phyloP scores from a whole-genome alignment of 2,329 filamentous ascomycete genomes.

The Coleophoma eucalyptorum region DNA sequence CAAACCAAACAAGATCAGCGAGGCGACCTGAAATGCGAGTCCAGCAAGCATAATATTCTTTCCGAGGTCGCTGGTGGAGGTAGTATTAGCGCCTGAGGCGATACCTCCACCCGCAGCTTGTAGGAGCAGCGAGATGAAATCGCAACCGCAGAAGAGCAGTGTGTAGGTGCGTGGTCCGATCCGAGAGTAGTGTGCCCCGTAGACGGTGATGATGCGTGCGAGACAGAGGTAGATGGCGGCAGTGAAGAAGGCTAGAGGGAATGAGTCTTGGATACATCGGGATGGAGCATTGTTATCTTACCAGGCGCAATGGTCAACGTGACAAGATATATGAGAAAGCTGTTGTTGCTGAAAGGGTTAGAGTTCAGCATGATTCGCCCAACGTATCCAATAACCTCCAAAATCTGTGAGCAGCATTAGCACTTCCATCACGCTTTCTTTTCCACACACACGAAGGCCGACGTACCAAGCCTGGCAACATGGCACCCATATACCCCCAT shows the following conservation, averaged over 20 bases:
- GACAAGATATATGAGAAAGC: slow-evolving; percentile 51
- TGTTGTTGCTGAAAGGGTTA: slow-evolving; percentile 41
- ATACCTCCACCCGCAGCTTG: slow-evolving; percentile 55
- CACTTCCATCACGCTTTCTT: not conserved
- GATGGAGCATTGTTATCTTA: not conserved
- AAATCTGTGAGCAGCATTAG: slow-evolving; percentile 15
- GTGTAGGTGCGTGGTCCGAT: slow-evolving; percentile 45
- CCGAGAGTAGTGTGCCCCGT: slow-evolving; percentile 41
- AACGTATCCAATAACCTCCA: slow-evolving; percentile 54
- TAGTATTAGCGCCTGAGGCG: slow-evolving; percentile 37
- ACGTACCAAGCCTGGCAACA: slow-evolving; percentile 41
- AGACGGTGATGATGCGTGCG: slow-evolving; percentile 51
- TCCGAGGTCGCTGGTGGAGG: not conserved
- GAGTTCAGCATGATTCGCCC: slow-evolving; percentile 49
- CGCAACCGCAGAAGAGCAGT: slow-evolving; percentile 54
- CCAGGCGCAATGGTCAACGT: slow-evolving; percentile 48
- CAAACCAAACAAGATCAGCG: slow-evolving; percentile 30
- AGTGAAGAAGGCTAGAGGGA: slow-evolving; percentile 41
- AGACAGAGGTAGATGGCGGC: slow-evolving; percentile 54
- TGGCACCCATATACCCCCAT: slow-evolving; percentile 48
- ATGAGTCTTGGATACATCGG: not conserved
- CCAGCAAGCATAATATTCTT: slow-evolving; percentile 49
- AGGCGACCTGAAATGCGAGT: slow-evolving; percentile 51
- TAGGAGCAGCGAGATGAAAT: slow-evolving; percentile 51
- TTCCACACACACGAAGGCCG: slow-evolving; percentile 18